A percentile compares a stretch with the other conserved stretches of the same genome.
Conservation (phyloP, 345 rosid genomes). For the Cardamine chenopodiifolia region DNA sequence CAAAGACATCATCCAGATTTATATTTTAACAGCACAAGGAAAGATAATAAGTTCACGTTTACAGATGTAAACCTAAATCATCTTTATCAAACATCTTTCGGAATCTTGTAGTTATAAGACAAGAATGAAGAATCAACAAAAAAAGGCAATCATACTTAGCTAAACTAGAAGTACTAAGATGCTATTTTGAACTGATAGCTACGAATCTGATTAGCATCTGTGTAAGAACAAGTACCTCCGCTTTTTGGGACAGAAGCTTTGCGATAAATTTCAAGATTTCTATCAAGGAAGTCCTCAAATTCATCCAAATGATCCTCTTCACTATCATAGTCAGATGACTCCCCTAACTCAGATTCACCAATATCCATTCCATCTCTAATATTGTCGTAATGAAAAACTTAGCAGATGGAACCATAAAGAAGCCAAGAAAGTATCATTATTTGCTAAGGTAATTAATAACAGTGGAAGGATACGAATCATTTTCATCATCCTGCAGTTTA, state of each 20-base stretch:
- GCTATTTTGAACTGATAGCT: background rate
- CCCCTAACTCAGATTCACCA: conserved; percentile 59
- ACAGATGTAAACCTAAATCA: conserved; percentile 3
- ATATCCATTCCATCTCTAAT: conserved; percentile 69
- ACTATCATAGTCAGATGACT: conserved; percentile 63
- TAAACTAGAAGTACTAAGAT: background rate
- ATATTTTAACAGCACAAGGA: background rate
- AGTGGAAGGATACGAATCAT: conserved; percentile 72
- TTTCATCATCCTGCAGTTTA: conserved; percentile 57
- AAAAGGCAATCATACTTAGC: background rate
- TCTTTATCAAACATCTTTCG: background rate
- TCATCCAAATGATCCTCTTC: conserved; percentile 57
- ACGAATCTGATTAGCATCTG: background rate
- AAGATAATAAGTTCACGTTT: background rate
- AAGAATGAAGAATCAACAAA: background rate
- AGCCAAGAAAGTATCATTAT: background rate
- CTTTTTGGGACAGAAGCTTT: conserved; percentile 57
- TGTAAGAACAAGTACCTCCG: conserved; percentile 62
- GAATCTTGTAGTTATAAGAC: conserved; percentile 3
- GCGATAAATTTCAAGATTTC: conserved; percentile 43
- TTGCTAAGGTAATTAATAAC: background rate
- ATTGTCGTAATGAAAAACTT: conserved; percentile 46
- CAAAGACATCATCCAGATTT: background rate
- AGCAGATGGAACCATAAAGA: background rate
- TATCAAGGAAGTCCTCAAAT: conserved; percentile 48